Evolutionary conservation across 208 protist species (phyloP).

Genomic region (Eutreptiella sp.): DNA sequence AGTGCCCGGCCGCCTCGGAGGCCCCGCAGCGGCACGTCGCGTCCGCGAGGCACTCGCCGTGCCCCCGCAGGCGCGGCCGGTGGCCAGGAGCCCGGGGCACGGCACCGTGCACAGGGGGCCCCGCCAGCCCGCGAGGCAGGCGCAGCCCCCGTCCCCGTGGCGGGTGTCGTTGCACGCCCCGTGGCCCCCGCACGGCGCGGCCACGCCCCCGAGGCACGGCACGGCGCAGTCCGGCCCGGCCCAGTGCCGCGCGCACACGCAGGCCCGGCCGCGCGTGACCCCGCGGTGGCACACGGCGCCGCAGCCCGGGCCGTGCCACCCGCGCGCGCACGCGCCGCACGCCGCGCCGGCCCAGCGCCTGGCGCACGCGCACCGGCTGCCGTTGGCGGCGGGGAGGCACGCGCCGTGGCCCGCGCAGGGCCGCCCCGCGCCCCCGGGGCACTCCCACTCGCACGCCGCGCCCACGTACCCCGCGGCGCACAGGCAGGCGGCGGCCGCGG

Average conservation of each 20-base stretch:
- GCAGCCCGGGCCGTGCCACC: too few species aligned
- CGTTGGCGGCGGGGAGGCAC: too few species aligned
- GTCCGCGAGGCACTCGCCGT: slow-evolving; percentile 7
- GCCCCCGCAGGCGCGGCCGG: background rate
- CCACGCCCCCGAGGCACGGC: background rate
- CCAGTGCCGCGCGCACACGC: background rate
- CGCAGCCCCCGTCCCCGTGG: background rate
- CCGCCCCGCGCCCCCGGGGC: slow-evolving; percentile 11
- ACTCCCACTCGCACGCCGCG: slow-evolving; percentile 12
- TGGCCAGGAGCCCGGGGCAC: background rate
- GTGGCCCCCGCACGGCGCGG: background rate
- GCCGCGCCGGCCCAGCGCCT: too few species aligned
- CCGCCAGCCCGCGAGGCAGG: background rate
- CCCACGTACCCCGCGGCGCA: slow-evolving; percentile 21
- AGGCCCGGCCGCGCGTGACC: too few species aligned
- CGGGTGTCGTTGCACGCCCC: background rate
- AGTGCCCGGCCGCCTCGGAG: background rate
- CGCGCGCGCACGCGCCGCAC: too few species aligned
- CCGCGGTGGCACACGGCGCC: slow-evolving; percentile 8
- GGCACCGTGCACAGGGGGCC: background rate
- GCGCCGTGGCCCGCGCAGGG: slow-evolving; percentile 25
- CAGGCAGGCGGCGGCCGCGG: slow-evolving; percentile 6
- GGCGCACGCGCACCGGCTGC: too few species aligned
- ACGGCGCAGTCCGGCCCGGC: background rate
- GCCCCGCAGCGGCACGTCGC: background rate